These are phyloP conservation scores for Acorus gramineus DNA, from an alignment of 106 monocot species.

Conservation along the genomic window DNA sequence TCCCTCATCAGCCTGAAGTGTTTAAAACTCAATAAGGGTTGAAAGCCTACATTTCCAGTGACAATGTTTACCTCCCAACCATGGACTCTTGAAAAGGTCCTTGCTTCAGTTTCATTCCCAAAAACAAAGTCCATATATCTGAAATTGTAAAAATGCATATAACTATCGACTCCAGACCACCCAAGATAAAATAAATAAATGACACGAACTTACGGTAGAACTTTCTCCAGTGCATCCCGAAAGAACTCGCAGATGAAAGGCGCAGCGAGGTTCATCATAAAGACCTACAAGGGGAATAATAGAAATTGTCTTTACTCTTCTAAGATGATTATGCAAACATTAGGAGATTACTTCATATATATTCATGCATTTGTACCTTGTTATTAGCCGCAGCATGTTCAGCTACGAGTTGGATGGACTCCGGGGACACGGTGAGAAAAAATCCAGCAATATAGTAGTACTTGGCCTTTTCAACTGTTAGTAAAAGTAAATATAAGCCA, in stretches of 20 bases:
- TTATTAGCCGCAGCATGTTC: constrained; percentile 89
- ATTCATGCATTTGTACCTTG: constrained; percentile 34
- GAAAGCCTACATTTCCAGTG: too few relatives aligned
- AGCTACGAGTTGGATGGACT: constrained; percentile 85
- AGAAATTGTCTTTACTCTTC: background rate
- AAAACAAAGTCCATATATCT: constrained; percentile 78
- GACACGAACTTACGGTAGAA: constrained; percentile 48
- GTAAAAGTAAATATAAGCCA: background rate
- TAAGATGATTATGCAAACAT: background rate
- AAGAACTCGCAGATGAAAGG: constrained; percentile 97
- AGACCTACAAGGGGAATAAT: constrained; percentile 33
- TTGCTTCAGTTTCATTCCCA: constrained; percentile 98
- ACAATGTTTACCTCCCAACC: constrained; percentile 60
- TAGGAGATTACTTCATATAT: background rate
- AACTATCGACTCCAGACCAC: too few relatives aligned
- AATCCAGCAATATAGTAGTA: constrained; percentile 98
- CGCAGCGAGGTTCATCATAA: constrained; percentile 83
- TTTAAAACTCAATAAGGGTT: background rate
- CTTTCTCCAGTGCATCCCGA: constrained; percentile 70
- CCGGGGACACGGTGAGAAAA: constrained; percentile 90
- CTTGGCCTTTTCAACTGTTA: constrained; percentile 87
- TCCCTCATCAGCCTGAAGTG: constrained; percentile 1
- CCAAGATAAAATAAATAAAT: background rate
- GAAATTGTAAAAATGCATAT: background rate
- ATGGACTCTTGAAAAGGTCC: constrained; percentile 72